Evolutionary conservation across 148 eudicot genomes (phyloP).

Genomic region (Chenopodium suecicum): DNA sequence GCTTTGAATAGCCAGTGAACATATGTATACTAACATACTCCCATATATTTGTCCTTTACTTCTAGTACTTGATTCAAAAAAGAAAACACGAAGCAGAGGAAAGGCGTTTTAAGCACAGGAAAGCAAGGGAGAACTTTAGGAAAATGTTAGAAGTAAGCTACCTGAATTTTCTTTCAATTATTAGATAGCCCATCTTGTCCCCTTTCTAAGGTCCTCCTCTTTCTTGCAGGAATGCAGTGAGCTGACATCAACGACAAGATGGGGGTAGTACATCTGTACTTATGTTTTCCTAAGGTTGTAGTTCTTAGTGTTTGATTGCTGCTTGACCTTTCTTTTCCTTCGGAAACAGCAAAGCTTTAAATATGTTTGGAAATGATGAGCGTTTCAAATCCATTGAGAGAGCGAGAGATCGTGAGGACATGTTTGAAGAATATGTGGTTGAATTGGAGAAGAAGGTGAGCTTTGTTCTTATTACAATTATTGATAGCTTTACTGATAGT

Average conservation of each 20-base stretch:
- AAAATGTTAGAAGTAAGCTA: conserved; percentile 79
- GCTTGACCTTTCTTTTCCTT: conserved; percentile 1
- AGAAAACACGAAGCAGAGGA: conserved; percentile 89
- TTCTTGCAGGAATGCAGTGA: conserved; percentile 71
- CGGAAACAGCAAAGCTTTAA: conserved; percentile 62
- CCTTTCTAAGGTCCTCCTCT: conserved; percentile 17
- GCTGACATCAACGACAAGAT: conserved; percentile 66
- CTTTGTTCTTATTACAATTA: conserved; percentile 8
- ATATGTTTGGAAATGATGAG: conserved; percentile 75
- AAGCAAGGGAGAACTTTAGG: conserved; percentile 75
- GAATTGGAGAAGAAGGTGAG: conserved; percentile 80
- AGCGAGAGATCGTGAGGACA: conserved; percentile 76
- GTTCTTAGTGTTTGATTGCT: conserved; percentile 5
- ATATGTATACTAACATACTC: conserved; percentile 12
- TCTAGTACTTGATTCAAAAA: conserved; percentile 63
- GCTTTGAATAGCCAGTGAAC: background rate
- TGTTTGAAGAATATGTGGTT: conserved; percentile 58
- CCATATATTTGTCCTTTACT: conserved; percentile 7
- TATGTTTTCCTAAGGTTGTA: background rate
- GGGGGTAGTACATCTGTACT: conserved; percentile 54
- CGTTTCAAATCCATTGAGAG: conserved; percentile 87
- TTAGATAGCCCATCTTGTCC: conserved; percentile 5
- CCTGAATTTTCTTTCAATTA: conserved; percentile 13
- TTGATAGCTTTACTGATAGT: background rate
- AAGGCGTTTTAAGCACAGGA: conserved; percentile 78